A percentile compares a stretch with the other conserved stretches of the same genome.
Evolutionary conservation across 352 stramenopile genomes (phyloP).

Genomic region (Pythium folliculosum): DNA sequence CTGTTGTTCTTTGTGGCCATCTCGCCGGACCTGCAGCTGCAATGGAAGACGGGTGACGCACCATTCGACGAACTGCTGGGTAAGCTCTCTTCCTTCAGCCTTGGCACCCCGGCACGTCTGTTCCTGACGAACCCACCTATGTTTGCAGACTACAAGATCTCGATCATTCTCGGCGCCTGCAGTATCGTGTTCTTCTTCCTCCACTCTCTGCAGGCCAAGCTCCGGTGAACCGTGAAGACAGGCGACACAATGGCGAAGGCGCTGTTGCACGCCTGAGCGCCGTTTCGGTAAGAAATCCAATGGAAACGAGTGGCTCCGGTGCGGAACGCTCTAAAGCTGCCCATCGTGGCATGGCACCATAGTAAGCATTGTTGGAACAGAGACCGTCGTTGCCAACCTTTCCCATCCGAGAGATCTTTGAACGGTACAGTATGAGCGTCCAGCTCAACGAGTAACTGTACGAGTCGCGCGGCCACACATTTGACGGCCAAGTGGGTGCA

Average conservation of each 20-base stretch:
- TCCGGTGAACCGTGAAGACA: constrained; percentile 34
- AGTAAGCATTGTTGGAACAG: no score
- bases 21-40: constrained; percentile 53
- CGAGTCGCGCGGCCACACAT: no score
- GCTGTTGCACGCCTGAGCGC: no score
- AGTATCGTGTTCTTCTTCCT: constrained; percentile 66
- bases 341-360: no score
- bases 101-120: not conserved
- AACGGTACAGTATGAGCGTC: no score
- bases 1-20: constrained; percentile 68
- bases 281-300: no score
- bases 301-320: no score
- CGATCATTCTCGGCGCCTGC: constrained; percentile 59
- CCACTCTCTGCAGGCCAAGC: constrained; percentile 61
- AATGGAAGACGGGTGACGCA: constrained; percentile 63
- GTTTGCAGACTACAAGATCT: constrained; percentile 81
- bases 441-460: no score
- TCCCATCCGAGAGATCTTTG: no score
- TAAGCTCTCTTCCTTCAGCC: constrained; percentile 22
- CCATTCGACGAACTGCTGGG: constrained; percentile 69
- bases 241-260: not conserved
- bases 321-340: no score
- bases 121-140: not conserved
- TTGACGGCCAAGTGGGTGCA: no score
- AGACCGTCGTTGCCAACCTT: no score